Conservation (phyloP, 495 filamentous ascomycete species). For the Elaphomyces granulatus region DNA sequence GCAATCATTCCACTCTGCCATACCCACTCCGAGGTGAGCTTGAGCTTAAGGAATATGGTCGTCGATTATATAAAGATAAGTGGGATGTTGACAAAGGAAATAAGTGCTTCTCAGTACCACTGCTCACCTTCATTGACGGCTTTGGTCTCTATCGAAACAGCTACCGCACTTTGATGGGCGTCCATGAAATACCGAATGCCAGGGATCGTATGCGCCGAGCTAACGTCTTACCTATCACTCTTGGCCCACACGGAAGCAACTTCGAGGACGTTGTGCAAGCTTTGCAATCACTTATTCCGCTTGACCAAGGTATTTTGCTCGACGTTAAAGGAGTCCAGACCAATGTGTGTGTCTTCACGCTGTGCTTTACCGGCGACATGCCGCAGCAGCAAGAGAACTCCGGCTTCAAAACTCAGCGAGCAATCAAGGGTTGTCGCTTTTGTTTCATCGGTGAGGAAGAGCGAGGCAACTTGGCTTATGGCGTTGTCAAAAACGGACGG, state of each 20-base stretch:
- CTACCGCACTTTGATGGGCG: neutral
- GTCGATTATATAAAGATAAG: neutral
- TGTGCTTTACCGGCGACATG: neutral
- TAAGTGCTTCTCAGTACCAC: neutral
- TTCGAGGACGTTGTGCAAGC: neutral
- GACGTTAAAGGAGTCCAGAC: neutral
- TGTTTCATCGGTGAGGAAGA: neutral
- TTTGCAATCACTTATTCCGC: no score
- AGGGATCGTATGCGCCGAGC: neutral
- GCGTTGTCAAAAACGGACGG: neutral
- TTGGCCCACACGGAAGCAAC: constrained; percentile 1
- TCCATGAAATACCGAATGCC: neutral
- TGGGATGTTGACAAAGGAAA: no score
- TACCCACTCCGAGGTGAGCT: neutral
- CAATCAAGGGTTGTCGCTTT: neutral
- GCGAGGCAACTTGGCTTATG: neutral
- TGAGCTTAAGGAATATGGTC: neutral
- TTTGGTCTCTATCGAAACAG: neutral
- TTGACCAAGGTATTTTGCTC: no score
- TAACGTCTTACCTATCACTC: neutral
- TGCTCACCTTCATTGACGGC: constrained; percentile 1
- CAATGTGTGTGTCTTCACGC: constrained; percentile 1
- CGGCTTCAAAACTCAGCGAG: neutral
- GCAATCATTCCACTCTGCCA: neutral
- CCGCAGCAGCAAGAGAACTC: neutral